A percentile compares a stretch with the other conserved stretches of the same genome.
Conservation (phyloP, 2,329 filamentous ascomycete species). For the Diaporthe caulivora region DNA sequence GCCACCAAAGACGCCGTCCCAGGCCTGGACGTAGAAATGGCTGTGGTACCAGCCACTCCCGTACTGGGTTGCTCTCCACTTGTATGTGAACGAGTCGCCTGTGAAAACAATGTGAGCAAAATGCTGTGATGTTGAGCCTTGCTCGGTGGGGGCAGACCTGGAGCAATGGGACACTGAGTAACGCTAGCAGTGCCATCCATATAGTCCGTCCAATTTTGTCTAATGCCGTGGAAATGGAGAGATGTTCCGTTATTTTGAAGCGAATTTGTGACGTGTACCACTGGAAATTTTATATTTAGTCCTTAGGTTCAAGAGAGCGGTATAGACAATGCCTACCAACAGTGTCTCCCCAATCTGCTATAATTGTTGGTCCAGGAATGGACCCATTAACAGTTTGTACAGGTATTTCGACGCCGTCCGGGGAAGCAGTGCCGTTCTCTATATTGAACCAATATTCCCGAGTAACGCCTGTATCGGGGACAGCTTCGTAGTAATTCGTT, state of each 20-base stretch:
- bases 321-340: conserved; percentile 49
- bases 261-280: conserved; percentile 6
- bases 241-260: conserved; percentile 50
- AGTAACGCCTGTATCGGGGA: conserved; percentile 55
- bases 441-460: conserved; percentile 54
- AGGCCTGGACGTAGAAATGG: conserved; percentile 63
- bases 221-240: conserved; percentile 56
- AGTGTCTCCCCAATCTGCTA: conserved; percentile 53
- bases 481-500: conserved; percentile 50
- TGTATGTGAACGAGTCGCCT: too few species aligned
- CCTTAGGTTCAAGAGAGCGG: conserved; percentile 48
- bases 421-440: conserved; percentile 49
- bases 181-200: conserved; percentile 54
- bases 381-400: conserved; percentile 54
- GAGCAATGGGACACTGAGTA: conserved; percentile 64
- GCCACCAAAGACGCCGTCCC: conserved; percentile 68
- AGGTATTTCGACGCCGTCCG: conserved; percentile 53
- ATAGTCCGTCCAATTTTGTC: conserved; percentile 50
- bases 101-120: too few species aligned
- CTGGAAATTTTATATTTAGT: too few species aligned
- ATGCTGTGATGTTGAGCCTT: too few species aligned
- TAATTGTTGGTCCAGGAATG: conserved; percentile 35
- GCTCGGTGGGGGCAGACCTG: too few species aligned
- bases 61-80: too few species aligned
- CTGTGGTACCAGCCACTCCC: conserved; percentile 72